phyloP scores from a whole-genome alignment of 352 stramenopile genomes.

The Pythium vanterpoolii region DNA sequence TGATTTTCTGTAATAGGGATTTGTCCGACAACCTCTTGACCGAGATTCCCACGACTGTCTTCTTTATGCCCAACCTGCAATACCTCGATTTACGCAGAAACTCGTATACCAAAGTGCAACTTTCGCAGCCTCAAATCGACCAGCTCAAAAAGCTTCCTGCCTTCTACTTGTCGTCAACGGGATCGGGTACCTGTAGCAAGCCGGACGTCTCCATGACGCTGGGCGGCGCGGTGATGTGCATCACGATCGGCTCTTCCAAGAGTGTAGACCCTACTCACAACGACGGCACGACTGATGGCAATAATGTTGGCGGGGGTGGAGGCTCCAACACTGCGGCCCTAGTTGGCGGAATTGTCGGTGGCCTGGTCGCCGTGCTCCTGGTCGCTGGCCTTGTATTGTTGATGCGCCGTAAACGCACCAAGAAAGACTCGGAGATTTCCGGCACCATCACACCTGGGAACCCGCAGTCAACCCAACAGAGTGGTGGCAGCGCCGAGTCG shows the following conservation, averaged over 20 bases:
- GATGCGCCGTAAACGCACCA: neutral
- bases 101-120: slow-evolving; percentile 44
- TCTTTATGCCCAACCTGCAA: slow-evolving; percentile 39
- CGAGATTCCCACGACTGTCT: slow-evolving; percentile 43
- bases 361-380: slow-evolving; percentile 30
- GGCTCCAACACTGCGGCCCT: slow-evolving; percentile 31
- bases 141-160: slow-evolving; percentile 33
- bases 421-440: neutral
- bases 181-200: slow-evolving; percentile 22
- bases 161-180: slow-evolving; percentile 42
- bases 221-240: slow-evolving; percentile 36
- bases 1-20: slow-evolving; percentile 28
- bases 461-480: slow-evolving; percentile 20
- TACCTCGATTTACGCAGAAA: slow-evolving; percentile 46
- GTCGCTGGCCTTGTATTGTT: slow-evolving; percentile 10
- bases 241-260: slow-evolving; percentile 4
- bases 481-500: slow-evolving; percentile 3
- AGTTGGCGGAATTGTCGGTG: slow-evolving; percentile 38
- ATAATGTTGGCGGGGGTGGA: neutral
- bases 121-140: slow-evolving; percentile 26
- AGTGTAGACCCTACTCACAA: neutral
- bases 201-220: slow-evolving; percentile 19
- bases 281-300: slow-evolving; percentile 12
- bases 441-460: slow-evolving; percentile 20
- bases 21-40: slow-evolving; percentile 53